A percentile compares a stretch with the other conserved stretches of the same genome.
Evolutionary conservation across 768 basidiomycete species (phyloP).

Genomic region (Termitomyces sp.): DNA sequence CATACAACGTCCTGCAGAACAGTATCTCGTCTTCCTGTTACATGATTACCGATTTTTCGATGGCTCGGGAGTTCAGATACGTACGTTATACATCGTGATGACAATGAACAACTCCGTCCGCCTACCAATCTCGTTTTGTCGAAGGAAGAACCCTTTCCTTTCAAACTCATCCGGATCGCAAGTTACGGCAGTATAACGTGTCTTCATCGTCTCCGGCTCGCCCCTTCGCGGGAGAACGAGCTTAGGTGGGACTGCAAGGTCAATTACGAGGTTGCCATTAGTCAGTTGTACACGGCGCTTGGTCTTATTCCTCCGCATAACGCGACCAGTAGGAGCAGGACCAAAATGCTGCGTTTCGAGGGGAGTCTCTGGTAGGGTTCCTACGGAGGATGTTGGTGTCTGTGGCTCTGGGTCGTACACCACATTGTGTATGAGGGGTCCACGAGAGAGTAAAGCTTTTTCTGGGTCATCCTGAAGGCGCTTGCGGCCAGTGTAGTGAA

Average conservation of each 20-base stretch:
- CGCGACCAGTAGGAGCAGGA: slow-evolving; percentile 79
- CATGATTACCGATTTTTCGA: slow-evolving; percentile 2
- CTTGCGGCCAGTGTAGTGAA: slow-evolving; percentile 48
- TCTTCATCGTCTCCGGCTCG: slow-evolving; percentile 68
- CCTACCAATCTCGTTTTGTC: slow-evolving; percentile 77
- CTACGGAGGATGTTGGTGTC: slow-evolving; percentile 36
- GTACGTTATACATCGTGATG: slow-evolving; percentile 95
- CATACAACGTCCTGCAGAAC: slow-evolving; percentile 91
- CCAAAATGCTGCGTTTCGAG: slow-evolving; percentile 81
- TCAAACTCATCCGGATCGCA: slow-evolving; percentile 94
- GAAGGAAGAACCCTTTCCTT: slow-evolving; percentile 74
- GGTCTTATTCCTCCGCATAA: slow-evolving; percentile 65
- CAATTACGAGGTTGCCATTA: slow-evolving; percentile 85
- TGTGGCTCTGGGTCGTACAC: slow-evolving; percentile 40
- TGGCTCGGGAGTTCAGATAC: slow-evolving; percentile 19
- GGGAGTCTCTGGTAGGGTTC: slow-evolving; percentile 47
- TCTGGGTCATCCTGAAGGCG: slow-evolving; percentile 32
- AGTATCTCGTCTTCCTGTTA: slow-evolving; percentile 81
- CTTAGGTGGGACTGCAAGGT: slow-evolving; percentile 80
- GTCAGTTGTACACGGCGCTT: slow-evolving; percentile 83
- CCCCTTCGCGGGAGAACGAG: slow-evolving; percentile 71
- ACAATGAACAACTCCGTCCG: slow-evolving; percentile 91
- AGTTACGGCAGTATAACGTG: slow-evolving; percentile 85
- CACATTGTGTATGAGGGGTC: slow-evolving; percentile 25
- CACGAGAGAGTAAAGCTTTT: slow-evolving; percentile 29